Conservation (phyloP, 2,329 filamentous ascomycete species). For the Ceratocystis destructans region DNA sequence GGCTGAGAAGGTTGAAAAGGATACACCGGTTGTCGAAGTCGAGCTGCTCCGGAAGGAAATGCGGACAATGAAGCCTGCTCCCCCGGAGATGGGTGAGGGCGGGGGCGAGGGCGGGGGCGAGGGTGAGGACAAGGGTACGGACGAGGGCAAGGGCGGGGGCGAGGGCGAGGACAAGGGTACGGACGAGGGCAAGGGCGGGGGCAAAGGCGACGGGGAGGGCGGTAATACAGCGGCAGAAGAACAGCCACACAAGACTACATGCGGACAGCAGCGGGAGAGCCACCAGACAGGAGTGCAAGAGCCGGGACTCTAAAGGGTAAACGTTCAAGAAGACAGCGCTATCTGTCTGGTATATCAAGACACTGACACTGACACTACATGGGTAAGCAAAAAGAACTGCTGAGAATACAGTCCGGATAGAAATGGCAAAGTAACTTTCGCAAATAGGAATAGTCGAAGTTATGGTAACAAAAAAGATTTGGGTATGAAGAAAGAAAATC, state of each 20-base stretch:
- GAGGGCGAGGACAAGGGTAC: too few relatives aligned
- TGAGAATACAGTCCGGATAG: not conserved
- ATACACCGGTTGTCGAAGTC: conserved; percentile 40
- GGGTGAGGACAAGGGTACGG: too few relatives aligned
- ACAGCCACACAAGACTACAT: not conserved
- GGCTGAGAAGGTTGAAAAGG: conserved; percentile 32
- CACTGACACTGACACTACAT: not conserved
- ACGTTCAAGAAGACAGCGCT: too few relatives aligned
- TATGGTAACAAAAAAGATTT: not conserved
- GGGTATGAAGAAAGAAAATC: not conserved
- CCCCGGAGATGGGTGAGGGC: conserved; percentile 1
- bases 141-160: too few relatives aligned
- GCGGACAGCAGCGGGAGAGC: not conserved
- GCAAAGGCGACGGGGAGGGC: not conserved
- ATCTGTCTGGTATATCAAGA: too few relatives aligned
- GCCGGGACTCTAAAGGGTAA: too few relatives aligned
- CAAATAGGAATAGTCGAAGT: not conserved
- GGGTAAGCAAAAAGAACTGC: not conserved
- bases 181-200: too few relatives aligned
- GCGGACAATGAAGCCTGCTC: conserved; percentile 15
- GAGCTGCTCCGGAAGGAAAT: conserved; percentile 39
- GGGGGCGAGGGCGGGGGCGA: not conserved
- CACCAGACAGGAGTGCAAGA: not conserved
- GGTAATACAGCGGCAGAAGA: not conserved
- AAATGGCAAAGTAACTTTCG: not conserved